Evolutionary conservation across 2,329 filamentous ascomycete species (phyloP).

Genomic region (Cladosporium sp.): DNA sequence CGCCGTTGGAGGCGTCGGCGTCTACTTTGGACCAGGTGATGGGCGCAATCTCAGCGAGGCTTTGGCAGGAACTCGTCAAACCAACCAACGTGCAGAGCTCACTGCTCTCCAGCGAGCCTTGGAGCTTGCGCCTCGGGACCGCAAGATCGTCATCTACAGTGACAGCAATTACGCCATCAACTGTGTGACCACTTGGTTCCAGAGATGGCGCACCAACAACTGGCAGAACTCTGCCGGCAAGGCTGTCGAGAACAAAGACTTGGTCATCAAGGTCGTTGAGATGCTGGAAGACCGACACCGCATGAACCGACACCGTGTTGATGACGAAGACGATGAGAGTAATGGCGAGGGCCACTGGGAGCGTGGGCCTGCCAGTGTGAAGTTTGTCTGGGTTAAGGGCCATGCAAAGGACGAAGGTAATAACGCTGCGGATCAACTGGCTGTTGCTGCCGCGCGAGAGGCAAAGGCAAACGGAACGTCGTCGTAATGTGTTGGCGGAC

Average conservation of each 20-base stretch:
- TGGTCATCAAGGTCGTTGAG: conserved; percentile 71
- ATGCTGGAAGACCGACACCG: conserved; percentile 62
- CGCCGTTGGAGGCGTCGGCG: conserved; percentile 62
- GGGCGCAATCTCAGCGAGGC: conserved; percentile 69
- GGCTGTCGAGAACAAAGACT: conserved; percentile 80
- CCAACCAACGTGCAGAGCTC: conserved; percentile 94
- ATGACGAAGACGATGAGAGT: conserved; percentile 48
- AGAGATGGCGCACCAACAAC: conserved; percentile 70
- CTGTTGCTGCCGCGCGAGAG: conserved; percentile 63
- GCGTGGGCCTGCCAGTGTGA: conserved; percentile 38
- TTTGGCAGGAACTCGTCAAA: conserved; percentile 72
- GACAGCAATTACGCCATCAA: conserved; percentile 91
- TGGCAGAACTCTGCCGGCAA: conserved; percentile 75
- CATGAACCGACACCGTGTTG: conserved; percentile 33
- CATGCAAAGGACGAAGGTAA: conserved; percentile 75
- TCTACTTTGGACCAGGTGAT: conserved; percentile 62
- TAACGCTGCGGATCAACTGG: conserved; percentile 74
- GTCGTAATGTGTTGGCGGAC: not conserved
- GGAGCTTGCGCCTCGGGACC: conserved; percentile 67
- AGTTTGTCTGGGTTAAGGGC: conserved; percentile 88
- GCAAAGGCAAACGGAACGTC: conserved; percentile 27
- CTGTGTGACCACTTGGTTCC: conserved; percentile 82
- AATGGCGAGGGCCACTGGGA: conserved; percentile 31
- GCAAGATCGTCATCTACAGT: conserved; percentile 75
- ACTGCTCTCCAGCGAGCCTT: conserved; percentile 83